These are phyloP conservation scores for Auriscalpium microsporum DNA, from an alignment of 768 basidiomycete genomes.

Conservation along the genomic window DNA sequence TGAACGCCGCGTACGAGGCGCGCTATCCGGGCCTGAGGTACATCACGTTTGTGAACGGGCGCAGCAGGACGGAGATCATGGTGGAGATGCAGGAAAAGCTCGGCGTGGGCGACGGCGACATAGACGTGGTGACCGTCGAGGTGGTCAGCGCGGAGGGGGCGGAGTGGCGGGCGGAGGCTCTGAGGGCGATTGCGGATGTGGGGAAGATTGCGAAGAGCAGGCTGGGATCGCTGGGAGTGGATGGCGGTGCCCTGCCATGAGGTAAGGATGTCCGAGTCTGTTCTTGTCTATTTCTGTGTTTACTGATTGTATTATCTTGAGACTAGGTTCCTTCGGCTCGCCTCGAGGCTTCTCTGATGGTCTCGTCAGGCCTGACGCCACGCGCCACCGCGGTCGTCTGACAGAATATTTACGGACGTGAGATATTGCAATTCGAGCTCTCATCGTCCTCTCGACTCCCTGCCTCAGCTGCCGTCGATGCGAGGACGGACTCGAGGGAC, in stretches of 20 bases:
- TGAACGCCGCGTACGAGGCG: slow-evolving; percentile 73
- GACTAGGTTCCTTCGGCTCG: no score
- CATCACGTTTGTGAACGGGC: slow-evolving; percentile 89
- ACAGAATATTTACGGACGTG: no score
- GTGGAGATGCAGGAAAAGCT: slow-evolving; percentile 74
- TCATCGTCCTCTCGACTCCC: no score
- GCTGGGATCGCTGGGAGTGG: slow-evolving; percentile 36
- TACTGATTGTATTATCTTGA: no score
- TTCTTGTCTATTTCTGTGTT: no score
- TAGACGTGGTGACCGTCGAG: slow-evolving; percentile 28
- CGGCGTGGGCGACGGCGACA: slow-evolving; percentile 36
- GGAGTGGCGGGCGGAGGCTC: slow-evolving; percentile 60
- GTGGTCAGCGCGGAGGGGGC: slow-evolving; percentile 30
- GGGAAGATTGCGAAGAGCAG: slow-evolving; percentile 72
- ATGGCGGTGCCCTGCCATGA: slow-evolving; percentile 16
- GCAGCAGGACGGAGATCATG: slow-evolving; percentile 60
- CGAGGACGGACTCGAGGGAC: no score
- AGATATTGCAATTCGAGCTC: no score
- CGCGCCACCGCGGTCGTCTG: no score
- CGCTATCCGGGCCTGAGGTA: slow-evolving; percentile 71
- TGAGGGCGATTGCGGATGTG: slow-evolving; percentile 65
- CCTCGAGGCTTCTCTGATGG: no score
- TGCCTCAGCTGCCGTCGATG: no score
- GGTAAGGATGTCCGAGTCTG: background rate
- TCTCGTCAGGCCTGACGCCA: no score